phyloP scores from a whole-genome alignment of 495 filamentous ascomycete species.

The Hypoxylon perforatum region DNA sequence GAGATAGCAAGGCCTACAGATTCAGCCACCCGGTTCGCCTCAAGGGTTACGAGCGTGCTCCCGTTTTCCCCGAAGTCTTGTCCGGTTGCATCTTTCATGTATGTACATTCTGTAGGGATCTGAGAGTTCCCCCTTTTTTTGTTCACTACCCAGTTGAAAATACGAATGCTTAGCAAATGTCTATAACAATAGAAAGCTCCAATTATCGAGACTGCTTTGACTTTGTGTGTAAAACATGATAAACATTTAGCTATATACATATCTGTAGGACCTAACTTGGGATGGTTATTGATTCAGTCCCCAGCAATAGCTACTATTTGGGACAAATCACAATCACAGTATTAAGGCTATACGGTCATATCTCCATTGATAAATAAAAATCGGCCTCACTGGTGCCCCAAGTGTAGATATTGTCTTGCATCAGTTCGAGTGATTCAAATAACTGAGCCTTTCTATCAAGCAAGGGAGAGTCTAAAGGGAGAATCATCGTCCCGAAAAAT shows the following conservation, averaged over 20 bases:
- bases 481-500: neutral
- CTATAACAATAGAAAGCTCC: neutral
- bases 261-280: too few relatives aligned
- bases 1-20: neutral
- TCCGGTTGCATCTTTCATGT: slow-evolving; percentile 12
- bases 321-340: too few relatives aligned
- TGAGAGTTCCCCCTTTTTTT: slow-evolving; percentile 8
- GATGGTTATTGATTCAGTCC: too few relatives aligned
- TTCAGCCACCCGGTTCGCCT: neutral
- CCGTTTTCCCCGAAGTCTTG: neutral
- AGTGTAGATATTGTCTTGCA: neutral
- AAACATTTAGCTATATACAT: too few relatives aligned
- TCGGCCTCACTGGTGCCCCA: too few relatives aligned
- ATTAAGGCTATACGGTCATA: too few relatives aligned
- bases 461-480: neutral
- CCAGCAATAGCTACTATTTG: too few relatives aligned
- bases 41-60: neutral
- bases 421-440: neutral
- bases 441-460: neutral
- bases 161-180: slow-evolving; percentile 4
- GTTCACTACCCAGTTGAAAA: neutral
- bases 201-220: too few relatives aligned
- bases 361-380: too few relatives aligned
- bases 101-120: slow-evolving; percentile 21
- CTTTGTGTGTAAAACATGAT: too few relatives aligned